These are phyloP conservation scores for Pichia cephalocereana DNA, from an alignment of 805 yeast genomes.

Conservation along the genomic window DNA sequence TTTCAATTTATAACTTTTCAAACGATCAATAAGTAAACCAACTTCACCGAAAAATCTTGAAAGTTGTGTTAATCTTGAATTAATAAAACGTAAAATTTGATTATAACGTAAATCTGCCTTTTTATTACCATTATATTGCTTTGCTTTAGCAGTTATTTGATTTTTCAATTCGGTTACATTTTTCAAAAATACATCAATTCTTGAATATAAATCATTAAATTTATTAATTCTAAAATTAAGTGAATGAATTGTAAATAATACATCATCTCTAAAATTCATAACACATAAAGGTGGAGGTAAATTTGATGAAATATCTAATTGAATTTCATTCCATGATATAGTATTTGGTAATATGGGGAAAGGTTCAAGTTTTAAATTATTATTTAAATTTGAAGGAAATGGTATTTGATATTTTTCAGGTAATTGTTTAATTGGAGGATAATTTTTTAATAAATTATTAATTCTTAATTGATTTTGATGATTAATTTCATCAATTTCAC, in stretches of 20 bases:
- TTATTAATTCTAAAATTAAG: conserved; percentile 6
- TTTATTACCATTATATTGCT: neutral
- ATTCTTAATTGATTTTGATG: neutral
- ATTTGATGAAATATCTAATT: conserved; percentile 1
- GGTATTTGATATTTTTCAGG: conserved; percentile 11
- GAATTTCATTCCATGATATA: conserved; percentile 3
- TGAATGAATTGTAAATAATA: conserved; percentile 5
- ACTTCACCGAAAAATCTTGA: conserved; percentile 3
- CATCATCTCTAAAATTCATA: conserved; percentile 1
- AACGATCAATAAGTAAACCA: conserved; percentile 1
- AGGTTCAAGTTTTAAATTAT: neutral
- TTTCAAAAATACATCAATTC: conserved; percentile 2
- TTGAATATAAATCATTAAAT: conserved; percentile 2
- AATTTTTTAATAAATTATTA: conserved; percentile 2
- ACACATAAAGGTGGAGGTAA: conserved; percentile 1
- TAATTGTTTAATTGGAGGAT: conserved; percentile 6
- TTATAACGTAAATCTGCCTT: conserved; percentile 8
- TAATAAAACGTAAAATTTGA: conserved; percentile 7
- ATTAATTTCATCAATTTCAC: neutral
- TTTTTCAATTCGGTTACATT: neutral
- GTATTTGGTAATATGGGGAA: conserved; percentile 4
- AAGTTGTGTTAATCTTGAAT: neutral
- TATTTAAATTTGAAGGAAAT: neutral
- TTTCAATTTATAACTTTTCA: conserved; percentile 1
- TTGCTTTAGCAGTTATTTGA: conserved; percentile 3